Evolutionary conservation across 2,329 filamentous ascomycete genomes (phyloP).

Genomic region (Epichloe uncinata): DNA sequence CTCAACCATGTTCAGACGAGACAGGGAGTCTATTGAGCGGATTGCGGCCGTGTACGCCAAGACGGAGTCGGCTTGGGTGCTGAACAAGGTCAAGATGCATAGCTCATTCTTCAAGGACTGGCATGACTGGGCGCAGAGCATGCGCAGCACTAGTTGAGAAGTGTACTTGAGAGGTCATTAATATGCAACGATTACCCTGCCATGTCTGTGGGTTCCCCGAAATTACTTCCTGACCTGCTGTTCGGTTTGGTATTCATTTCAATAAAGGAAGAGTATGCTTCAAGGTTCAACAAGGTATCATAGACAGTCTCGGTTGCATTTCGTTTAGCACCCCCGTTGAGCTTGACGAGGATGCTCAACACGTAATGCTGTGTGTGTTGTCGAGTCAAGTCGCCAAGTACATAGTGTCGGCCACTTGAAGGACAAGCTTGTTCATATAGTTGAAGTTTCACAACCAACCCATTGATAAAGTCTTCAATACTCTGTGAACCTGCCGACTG

Average conservation of each 20-base stretch:
- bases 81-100: slow-evolving; percentile 46
- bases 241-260: neutral
- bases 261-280: neutral
- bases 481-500: slow-evolving; percentile 21
- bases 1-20: slow-evolving; percentile 43
- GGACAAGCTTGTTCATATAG: neutral
- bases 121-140: slow-evolving; percentile 57
- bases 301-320: no score
- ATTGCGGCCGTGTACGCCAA: slow-evolving; percentile 52
- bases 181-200: neutral
- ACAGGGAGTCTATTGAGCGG: slow-evolving; percentile 37
- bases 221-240: neutral
- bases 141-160: slow-evolving; percentile 11
- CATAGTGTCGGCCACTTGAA: neutral
- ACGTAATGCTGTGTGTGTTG: no score
- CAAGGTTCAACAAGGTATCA: no score
- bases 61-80: slow-evolving; percentile 44
- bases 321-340: no score
- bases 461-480: slow-evolving; percentile 20
- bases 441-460: neutral
- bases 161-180: neutral
- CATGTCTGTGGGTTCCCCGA: neutral
- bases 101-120: slow-evolving; percentile 57
- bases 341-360: no score
- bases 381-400: no score